Evolutionary conservation across 2,329 filamentous ascomycete species (phyloP).

Genomic region (Lecanosticta acicola): DNA sequence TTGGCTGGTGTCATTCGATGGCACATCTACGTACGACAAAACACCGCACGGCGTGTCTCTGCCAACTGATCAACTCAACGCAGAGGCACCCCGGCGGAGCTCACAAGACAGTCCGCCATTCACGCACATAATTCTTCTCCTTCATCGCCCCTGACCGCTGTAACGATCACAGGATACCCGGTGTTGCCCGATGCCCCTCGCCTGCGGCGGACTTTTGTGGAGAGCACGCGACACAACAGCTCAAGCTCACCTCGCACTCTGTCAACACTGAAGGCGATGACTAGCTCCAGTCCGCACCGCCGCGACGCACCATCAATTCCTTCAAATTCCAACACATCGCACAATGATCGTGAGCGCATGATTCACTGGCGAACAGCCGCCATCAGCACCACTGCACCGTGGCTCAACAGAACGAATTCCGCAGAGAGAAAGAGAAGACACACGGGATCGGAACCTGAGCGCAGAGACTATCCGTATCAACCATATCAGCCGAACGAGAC

Average conservation of each 20-base stretch:
- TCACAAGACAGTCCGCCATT: no score
- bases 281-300: no score
- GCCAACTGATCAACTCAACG: background rate
- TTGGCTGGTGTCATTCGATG: no score
- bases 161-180: background rate
- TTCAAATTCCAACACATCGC: background rate
- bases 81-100: background rate
- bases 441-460: conserved; percentile 21
- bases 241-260: no score
- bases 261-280: no score
- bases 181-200: background rate
- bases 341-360: conserved; percentile 4
- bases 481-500: background rate
- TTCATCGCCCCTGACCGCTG: background rate
- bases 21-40: no score
- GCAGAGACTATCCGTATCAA: conserved; percentile 21
- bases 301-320: no score
- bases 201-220: no score
- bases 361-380: conserved; percentile 24
- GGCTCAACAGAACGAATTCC: conserved; percentile 14
- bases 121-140: background rate
- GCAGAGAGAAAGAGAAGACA: conserved; percentile 28
- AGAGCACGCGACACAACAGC: background rate
- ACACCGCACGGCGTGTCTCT: background rate
- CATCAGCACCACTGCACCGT: conserved; percentile 13